Evolutionary conservation across 2,329 filamentous ascomycete species (phyloP), one percentile per base, ranked within the genome.

Genomic region (Tolypocladium ophioglossoides): DNA sequence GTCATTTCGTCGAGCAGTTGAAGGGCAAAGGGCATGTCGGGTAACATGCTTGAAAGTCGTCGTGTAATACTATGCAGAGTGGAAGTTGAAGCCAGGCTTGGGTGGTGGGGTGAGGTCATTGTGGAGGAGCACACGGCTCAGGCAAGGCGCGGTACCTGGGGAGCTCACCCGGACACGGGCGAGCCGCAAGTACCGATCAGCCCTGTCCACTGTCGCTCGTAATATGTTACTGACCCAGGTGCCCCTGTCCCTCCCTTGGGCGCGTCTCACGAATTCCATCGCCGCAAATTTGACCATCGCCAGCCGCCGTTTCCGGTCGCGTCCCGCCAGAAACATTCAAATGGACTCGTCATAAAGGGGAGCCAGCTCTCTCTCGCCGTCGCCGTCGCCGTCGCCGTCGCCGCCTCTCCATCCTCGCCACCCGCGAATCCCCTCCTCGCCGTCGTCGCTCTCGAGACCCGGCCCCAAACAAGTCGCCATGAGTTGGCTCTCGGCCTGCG

Each of bases 401-500:
- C 32, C 32, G 32, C 32, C 32, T 10, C 9, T 34, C 32, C 32
- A 34, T 30, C 30, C 30, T 30, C 30, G 30, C 30, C 30, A 3
- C 27, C 27, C 16, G 34, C 32, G 48, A 38, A 50, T 11, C 32
- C 10, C 30, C 20, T 27, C 12, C 1, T 24, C 18, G 34, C 34
- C 11, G 7, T 50, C 16, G 44, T 47, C 44, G 11, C 44, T 10
- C 27, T 46, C 20, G 20, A 39, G n/a, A 5, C 50, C 16, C 22
- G 16, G 4, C 16, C 37, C 22, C 16, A 2, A 20, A 34, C n/a
- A 12, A 30, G 18, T 68, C 70, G 39, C 67, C 70, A 68, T 70
- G 66, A 60, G 61, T 51, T 77, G 75, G 70, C 62, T 81, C 54
- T 72, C 73, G 50, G 65, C 71, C 48, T 59, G 82, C 57, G 74